These are phyloP conservation scores for Fusarium illudens DNA, from an alignment of 2,329 filamentous ascomycete species.

Conservation along the genomic window DNA sequence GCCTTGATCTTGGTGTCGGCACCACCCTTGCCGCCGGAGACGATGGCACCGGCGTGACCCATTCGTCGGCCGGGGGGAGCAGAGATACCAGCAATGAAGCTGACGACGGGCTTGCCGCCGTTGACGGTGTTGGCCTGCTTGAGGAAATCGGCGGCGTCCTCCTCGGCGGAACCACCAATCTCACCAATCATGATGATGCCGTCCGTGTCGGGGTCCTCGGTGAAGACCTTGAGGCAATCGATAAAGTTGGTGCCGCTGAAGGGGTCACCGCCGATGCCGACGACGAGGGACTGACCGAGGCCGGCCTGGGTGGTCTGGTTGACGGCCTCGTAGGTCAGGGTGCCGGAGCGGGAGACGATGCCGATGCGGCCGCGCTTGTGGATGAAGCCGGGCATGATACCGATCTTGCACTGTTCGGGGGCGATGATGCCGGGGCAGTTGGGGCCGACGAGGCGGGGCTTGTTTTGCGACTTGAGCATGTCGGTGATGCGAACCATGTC, in stretches of 20 bases:
- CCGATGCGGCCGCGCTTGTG: constrained; percentile 99
- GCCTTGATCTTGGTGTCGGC: constrained; percentile 98
- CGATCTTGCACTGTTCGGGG: constrained; percentile 97
- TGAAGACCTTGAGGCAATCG: constrained; percentile 97
- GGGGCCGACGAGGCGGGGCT: constrained; percentile 94
- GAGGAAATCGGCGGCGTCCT: constrained; percentile 97
- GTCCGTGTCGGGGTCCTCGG: constrained; percentile 94
- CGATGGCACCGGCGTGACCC: constrained; percentile 98
- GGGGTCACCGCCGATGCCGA: constrained; percentile 97
- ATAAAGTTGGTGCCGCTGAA: constrained; percentile 99
- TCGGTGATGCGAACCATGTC: constrained; percentile 99
- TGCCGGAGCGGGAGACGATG: constrained; percentile 97
- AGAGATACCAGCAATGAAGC: constrained; percentile 98
- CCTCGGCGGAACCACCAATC: constrained; percentile 96
- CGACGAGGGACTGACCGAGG: constrained; percentile 96
- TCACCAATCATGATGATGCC: constrained; percentile 99
- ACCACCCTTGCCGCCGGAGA: constrained; percentile 96
- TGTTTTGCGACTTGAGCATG: constrained; percentile 96
- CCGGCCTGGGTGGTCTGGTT: constrained; percentile 99
- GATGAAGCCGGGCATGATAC: constrained; percentile 99
- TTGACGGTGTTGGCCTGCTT: constrained; percentile 89
- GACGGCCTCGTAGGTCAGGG: constrained; percentile 98
- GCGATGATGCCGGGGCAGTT: constrained; percentile 99
- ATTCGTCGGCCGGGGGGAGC: constrained; percentile 95
- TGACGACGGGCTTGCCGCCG: constrained; percentile 89